Evolutionary conservation across 495 filamentous ascomycete genomes (phyloP).

Genomic region (Trichocladium uniseriatum): DNA sequence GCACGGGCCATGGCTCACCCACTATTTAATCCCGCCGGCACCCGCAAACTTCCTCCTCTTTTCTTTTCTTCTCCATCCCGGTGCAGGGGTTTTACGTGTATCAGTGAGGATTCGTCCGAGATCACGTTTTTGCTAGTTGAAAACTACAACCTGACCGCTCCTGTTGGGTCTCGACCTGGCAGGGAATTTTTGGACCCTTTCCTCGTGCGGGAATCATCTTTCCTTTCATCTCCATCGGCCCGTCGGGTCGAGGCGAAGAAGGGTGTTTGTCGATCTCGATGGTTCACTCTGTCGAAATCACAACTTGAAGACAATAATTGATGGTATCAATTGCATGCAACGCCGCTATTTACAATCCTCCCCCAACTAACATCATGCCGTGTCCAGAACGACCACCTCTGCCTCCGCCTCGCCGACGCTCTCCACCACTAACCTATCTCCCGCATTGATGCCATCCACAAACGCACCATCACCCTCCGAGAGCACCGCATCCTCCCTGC

Average conservation of each 20-base stretch:
- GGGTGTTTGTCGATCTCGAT: background rate
- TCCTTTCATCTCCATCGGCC: slow-evolving; percentile 19
- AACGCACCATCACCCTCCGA: slow-evolving; percentile 70
- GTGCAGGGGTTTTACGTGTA: slow-evolving; percentile 42
- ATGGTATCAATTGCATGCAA: no score
- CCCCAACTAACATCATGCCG: slow-evolving; percentile 21
- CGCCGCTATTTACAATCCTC: no score
- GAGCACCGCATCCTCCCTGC: slow-evolving; percentile 51
- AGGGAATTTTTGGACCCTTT: slow-evolving; percentile 31
- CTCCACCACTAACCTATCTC: slow-evolving; percentile 52
- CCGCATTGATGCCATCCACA: slow-evolving; percentile 46
- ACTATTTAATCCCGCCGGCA: slow-evolving; percentile 7
- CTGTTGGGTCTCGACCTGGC: slow-evolving; percentile 18
- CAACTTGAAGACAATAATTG: no score
- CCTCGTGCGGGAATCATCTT: slow-evolving; percentile 13
- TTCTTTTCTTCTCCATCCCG: slow-evolving; percentile 24
- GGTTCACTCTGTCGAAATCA: background rate
- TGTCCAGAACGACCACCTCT: slow-evolving; percentile 58
- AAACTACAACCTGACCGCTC: slow-evolving; percentile 48
- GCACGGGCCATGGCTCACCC: slow-evolving; percentile 10
- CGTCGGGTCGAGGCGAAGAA: slow-evolving; percentile 20
- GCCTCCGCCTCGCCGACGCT: slow-evolving; percentile 58
- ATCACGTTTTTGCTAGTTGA: slow-evolving; percentile 50
- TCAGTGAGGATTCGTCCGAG: slow-evolving; percentile 50
- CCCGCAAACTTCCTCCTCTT: slow-evolving; percentile 5